These are phyloP conservation scores for Kwoniella sp. DNA, from an alignment of 768 basidiomycete species.

Conservation along the genomic window DNA sequence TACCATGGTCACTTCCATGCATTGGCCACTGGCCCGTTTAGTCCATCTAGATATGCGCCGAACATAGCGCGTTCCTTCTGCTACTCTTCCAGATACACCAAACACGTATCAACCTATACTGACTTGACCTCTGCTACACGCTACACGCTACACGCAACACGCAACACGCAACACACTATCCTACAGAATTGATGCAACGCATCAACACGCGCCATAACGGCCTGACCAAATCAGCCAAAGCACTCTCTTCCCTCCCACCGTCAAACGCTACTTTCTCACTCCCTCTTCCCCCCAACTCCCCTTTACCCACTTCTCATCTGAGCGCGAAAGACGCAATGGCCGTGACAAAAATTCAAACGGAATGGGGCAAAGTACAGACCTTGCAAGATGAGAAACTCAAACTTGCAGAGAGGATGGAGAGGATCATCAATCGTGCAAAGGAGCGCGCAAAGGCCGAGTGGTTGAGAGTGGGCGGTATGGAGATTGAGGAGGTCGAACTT, in stretches of 20 bases:
- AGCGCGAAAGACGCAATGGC: constrained; percentile 43
- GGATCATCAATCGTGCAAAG: constrained; percentile 46
- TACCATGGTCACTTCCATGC: no score
- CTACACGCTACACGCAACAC: no score
- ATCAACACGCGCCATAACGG: constrained; percentile 44
- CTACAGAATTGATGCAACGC: constrained; percentile 35
- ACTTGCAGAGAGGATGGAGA: constrained; percentile 45
- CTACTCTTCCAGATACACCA: no score
- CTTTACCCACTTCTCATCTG: constrained; percentile 37
- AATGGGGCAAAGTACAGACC: constrained; percentile 51
- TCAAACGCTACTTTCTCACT: constrained; percentile 31
- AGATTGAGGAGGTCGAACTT: constrained; percentile 35
- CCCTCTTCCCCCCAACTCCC: constrained; percentile 27
- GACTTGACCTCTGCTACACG: no score
- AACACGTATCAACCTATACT: no score
- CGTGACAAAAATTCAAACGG: constrained; percentile 40
- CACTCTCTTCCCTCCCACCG: constrained; percentile 3
- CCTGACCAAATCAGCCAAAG: constrained; percentile 35
- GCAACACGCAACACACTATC: no score
- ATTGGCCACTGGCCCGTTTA: no score
- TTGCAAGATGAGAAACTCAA: constrained; percentile 52
- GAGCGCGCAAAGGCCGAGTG: constrained; percentile 52
- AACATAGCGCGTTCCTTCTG: no score
- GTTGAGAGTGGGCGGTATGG: constrained; percentile 51
- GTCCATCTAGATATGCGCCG: no score